These are phyloP conservation scores for Colletotrichum sp. DNA, from an alignment of 2,329 filamentous ascomycete genomes.

Conservation along the genomic window DNA sequence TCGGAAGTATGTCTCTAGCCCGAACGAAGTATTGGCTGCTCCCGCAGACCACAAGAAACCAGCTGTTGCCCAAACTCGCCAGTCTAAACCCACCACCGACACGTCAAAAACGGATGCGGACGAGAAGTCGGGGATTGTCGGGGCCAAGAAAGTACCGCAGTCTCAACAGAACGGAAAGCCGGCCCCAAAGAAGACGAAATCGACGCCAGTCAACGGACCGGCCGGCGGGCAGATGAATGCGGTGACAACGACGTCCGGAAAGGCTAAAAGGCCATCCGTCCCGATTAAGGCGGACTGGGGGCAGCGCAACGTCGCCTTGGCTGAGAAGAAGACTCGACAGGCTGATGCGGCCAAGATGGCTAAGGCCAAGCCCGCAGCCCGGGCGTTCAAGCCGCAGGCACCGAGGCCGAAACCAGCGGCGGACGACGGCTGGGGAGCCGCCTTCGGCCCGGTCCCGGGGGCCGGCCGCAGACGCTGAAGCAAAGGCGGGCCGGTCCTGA, in stretches of 20 bases:
- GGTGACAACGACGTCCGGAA: neutral
- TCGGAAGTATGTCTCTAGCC: neutral
- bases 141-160: neutral
- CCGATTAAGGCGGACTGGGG: neutral
- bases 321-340: neutral
- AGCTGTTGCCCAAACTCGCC: neutral
- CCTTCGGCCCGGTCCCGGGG: neutral
- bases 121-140: neutral
- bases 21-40: neutral
- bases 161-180: neutral
- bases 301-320: neutral
- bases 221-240: neutral
- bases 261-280: neutral
- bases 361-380: neutral
- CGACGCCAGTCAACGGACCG: neutral
- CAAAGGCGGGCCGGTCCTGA: neutral
- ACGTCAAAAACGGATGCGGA: neutral
- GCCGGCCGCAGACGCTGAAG: neutral
- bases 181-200: neutral
- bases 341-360: neutral
- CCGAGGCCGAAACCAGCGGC: neutral
- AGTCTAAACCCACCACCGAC: neutral
- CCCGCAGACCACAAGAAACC: neutral
- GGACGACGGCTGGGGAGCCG: neutral
- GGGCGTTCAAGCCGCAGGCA: neutral